Percentiles rank a stretch among this genome's conserved stretches.
phyloP scores from a whole-genome alignment of 805 yeast genomes.

The Cyberlindnera mississippiensis region DNA sequence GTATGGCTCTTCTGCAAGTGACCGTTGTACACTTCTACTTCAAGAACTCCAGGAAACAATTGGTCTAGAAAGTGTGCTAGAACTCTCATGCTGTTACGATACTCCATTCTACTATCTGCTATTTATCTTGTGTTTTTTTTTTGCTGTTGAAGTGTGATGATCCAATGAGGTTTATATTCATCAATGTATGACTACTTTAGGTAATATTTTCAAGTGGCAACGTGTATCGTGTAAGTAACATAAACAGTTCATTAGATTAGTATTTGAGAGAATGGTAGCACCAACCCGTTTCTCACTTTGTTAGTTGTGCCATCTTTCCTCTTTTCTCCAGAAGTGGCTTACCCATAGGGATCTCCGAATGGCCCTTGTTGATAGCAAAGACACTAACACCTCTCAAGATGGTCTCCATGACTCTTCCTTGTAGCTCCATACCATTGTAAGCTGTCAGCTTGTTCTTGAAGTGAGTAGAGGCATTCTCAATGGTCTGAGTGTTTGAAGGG shows the following conservation, averaged over 20 bases:
- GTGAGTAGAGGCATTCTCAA: conserved; percentile 51
- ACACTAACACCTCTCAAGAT: conserved; percentile 71
- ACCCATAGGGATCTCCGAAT: conserved; percentile 55
- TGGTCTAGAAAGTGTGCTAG: conserved; percentile 24
- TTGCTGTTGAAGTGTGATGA: too few relatives aligned
- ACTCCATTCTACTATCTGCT: neutral
- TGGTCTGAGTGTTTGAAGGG: conserved; percentile 45
- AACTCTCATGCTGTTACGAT: too few relatives aligned
- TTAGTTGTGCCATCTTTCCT: conserved; percentile 8
- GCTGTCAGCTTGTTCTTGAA: conserved; percentile 91
- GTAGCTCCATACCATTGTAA: conserved; percentile 64
- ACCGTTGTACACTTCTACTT: conserved; percentile 66
- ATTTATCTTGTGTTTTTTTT: neutral
- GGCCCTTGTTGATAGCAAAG: conserved; percentile 52
- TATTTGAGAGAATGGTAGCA: neutral
- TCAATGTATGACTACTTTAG: too few relatives aligned
- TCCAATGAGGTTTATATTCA: too few relatives aligned
- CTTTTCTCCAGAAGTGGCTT: conserved; percentile 58
- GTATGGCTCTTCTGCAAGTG: conserved; percentile 69
- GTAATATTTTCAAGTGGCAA: too few relatives aligned
- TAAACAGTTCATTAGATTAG: neutral
- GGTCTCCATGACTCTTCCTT: conserved; percentile 78
- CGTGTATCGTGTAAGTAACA: too few relatives aligned
- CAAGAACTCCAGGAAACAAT: conserved; percentile 65
- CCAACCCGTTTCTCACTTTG: neutral